Evolutionary conservation across 2,329 filamentous ascomycete species (phyloP), one percentile per base, ranked within the genome.

Genomic region (Diaporthe caulivora): DNA sequence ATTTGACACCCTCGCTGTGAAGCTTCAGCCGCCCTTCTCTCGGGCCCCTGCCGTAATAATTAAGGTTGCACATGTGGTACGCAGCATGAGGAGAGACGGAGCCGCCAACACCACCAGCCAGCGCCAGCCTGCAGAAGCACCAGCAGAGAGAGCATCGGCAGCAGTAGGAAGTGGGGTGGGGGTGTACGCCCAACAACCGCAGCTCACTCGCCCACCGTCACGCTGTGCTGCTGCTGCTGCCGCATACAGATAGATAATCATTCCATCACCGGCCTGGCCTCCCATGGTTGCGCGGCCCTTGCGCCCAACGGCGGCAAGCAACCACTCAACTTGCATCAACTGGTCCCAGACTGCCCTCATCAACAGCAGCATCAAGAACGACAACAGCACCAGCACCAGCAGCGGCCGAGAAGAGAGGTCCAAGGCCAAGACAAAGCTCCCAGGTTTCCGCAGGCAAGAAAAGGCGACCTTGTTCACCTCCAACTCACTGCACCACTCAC

Each of bases 361-460:
- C 47, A 53, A 47, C 34, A 51, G 55, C 58, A 51, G 44, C 37
- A 40, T 9, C 37, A 40, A 10, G 7, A 10, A 40, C 37, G 11
- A 13, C 37, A 10, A 40, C 37, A 13, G 11, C 37, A 13, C 8
- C 11, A 40, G 13, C 7, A 40, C 37, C 37, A 40, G 37, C 37
- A 40, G 9, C 34, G 34, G 37, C 37, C 37, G 13, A 40, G 10
- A 26, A 37, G 29, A 34, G 24, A 62, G 42, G 55, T 62, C 69
- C 69, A 62, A 55, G 69, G 55, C 69, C 47, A 71, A 60, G 44
- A 58, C 68, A 70, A 60, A 70, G 68, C 68, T 70, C 31, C 54
- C 54, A 40, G 69, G 69, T 51, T 53, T 42, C 69, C 55, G 55
- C 44, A 53, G 68, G 55, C 55, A 58, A 62, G 53, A 60, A 44